Conservation (phyloP, 305 asterid species). For the Striga hermonthica region DNA sequence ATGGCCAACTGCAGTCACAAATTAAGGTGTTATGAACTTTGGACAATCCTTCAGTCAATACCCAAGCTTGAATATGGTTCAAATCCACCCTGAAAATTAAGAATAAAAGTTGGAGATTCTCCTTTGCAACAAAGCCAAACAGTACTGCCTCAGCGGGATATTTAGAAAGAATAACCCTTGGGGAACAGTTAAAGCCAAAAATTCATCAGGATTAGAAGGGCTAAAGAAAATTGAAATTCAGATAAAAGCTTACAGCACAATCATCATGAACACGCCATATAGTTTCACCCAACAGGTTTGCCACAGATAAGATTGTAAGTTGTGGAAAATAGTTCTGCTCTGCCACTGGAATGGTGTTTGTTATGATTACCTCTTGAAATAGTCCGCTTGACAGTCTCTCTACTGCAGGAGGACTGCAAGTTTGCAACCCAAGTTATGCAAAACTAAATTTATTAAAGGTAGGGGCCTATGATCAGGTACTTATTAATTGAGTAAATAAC, state of each 20-base stretch:
- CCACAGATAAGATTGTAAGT: slow-evolving; percentile 84
- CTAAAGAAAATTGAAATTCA: background rate
- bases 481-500: no score
- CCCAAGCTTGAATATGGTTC: slow-evolving; percentile 86
- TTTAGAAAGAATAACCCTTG: no score
- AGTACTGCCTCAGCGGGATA: no score
- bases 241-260: slow-evolving; percentile 62
- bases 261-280: slow-evolving; percentile 94
- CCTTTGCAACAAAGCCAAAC: no score
- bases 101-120: background rate
- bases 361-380: slow-evolving; percentile 90
- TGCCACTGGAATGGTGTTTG: slow-evolving; percentile 87
- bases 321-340: slow-evolving; percentile 91
- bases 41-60: slow-evolving; percentile 51
- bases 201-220: background rate
- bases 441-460: slow-evolving; percentile 13
- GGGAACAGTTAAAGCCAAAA: background rate
- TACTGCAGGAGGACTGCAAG: slow-evolving; percentile 86
- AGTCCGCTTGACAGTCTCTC: slow-evolving; percentile 90
- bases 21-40: slow-evolving; percentile 14
- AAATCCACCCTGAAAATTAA: slow-evolving; percentile 54
- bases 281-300: slow-evolving; percentile 89
- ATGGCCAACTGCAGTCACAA: slow-evolving; percentile 19
- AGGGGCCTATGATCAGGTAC: background rate
- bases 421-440: slow-evolving; percentile 26